Conservation (phyloP, 2,329 filamentous ascomycete genomes). For the Tolypocladium endophyticum region DNA sequence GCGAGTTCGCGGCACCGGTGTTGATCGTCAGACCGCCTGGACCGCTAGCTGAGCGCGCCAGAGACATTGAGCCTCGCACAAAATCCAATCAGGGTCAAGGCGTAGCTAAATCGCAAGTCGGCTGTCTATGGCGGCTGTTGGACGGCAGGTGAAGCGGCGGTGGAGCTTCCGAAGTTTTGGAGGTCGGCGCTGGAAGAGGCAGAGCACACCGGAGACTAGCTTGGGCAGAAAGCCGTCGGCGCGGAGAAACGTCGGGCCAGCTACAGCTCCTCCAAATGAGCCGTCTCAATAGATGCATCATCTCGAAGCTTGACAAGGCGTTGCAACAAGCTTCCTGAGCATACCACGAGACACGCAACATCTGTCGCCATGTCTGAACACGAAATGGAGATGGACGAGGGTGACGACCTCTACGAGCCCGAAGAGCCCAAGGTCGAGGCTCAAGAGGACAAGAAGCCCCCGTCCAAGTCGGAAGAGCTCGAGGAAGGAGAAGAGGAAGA, state of each 20-base stretch:
- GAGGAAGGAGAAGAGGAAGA: slow-evolving; percentile 57
- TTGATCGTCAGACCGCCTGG: slow-evolving; percentile 54
- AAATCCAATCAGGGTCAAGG: slow-evolving; percentile 1
- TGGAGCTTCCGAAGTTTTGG: slow-evolving; percentile 1
- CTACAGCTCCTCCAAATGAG: slow-evolving; percentile 3
- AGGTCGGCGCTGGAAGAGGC: background rate
- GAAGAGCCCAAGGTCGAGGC: slow-evolving; percentile 39
- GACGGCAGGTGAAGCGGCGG: background rate
- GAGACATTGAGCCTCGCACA: slow-evolving; percentile 27
- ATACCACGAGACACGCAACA: background rate
- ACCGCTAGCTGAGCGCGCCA: slow-evolving; percentile 47
- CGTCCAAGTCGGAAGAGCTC: slow-evolving; percentile 39
- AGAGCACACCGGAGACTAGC: background rate
- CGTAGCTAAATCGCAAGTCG: background rate
- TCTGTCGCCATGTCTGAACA: slow-evolving; percentile 3
- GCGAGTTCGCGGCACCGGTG: slow-evolving; percentile 46
- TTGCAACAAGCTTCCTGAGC: background rate
- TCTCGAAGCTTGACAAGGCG: background rate
- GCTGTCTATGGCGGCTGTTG: background rate
- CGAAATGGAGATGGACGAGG: slow-evolving; percentile 57
- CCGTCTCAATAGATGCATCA: background rate
- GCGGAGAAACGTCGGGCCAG: slow-evolving; percentile 19
- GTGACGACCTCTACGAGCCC: slow-evolving; percentile 56
- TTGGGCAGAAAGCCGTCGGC: background rate
- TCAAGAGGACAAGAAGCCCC: slow-evolving; percentile 15